Base-by-base conservation (phyloP, 2,329 filamentous ascomycete genomes). In the Hypoxylon sp. region DNA sequence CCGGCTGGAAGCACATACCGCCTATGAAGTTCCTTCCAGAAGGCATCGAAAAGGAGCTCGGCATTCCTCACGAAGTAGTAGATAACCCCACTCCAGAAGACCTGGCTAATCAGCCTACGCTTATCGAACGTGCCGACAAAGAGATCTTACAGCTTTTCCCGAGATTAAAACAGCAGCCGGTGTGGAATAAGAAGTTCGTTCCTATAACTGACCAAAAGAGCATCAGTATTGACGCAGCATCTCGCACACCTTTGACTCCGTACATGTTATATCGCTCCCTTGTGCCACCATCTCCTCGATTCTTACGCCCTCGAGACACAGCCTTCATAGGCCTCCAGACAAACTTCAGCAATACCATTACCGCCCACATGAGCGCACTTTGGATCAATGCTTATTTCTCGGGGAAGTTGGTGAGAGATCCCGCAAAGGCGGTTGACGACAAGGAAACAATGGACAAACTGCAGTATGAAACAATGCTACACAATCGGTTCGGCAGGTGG, bases 401-500 rank as follows among this genome's bases (percentile, higher is more conserved):
- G 21, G 81, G 79, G n/a, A 53, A 65, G 50, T 60, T 75, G 17
- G 19, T 53, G 13, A 58, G 13, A 4, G 65, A 70, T 17, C 62
- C 65, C 10, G 43, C 53, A 0, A 46, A 62, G 36, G 53, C 48
- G 5, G 69, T 80, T 2, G 75, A 52, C 10, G 67, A 58, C 9
- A 67, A 75, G 2, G 78, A 79, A 5, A 80, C 83, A 5, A 70
- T 89, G 4, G 78, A 79, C 5, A 68, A 75, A 51, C 67, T 86
- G 21, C 80, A 77, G 61, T 82, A 84, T 65, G 85, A 91, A 70
- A 87, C 89, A 0, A 84, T 89, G 17, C 80, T 93, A 48, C 84
- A 91, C 74, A 89, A 85, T 14, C 87, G 91, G 41, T 94, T 90
- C 75, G 89, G 90, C 4, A 87, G 84, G 68, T 90, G 89, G 86